Percentiles rank a stretch among this genome's conserved stretches.
Conservation (phyloP, 441 rosid species). For the Daphne laureola region DNA sequence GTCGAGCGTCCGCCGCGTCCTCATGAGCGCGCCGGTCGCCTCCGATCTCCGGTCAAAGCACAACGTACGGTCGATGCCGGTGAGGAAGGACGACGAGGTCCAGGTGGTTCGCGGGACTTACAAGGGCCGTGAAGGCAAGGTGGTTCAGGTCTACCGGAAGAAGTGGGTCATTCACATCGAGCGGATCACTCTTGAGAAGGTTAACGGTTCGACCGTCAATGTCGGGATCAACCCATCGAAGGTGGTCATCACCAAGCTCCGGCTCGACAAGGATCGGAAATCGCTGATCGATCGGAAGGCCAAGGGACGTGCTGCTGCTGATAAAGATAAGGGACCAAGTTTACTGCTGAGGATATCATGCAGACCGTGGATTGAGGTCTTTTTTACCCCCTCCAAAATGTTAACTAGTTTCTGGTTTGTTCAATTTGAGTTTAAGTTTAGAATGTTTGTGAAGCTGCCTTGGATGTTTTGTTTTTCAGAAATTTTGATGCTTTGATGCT, state of each 20-base stretch:
- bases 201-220: slow-evolving; percentile 72
- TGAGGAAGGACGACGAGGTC: slow-evolving; percentile 79
- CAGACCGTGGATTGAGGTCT: slow-evolving; percentile 50
- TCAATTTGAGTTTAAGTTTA: no score
- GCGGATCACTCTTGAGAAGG: slow-evolving; percentile 79
- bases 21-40: slow-evolving; percentile 68
- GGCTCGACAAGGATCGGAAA: slow-evolving; percentile 74
- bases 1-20: slow-evolving; percentile 56
- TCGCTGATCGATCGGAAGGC: slow-evolving; percentile 72
- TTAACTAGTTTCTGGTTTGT: no score
- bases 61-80: slow-evolving; percentile 75
- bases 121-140: slow-evolving; percentile 82
- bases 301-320: slow-evolving; percentile 66
- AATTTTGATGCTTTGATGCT: no score
- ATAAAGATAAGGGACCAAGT: slow-evolving; percentile 81
- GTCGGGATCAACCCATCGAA: slow-evolving; percentile 75
- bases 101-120: slow-evolving; percentile 72
- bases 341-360: slow-evolving; percentile 74
- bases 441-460: no score
- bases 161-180: slow-evolving; percentile 92
- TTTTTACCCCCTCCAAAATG: not conserved
- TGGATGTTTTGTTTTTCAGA: no score
- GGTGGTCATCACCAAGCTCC: slow-evolving; percentile 64
- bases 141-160: slow-evolving; percentile 69
- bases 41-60: slow-evolving; percentile 67